Evolutionary conservation across 2,329 filamentous ascomycete species (phyloP), one percentile per base, ranked within the genome.

Genomic region (Penicillium paneum): DNA sequence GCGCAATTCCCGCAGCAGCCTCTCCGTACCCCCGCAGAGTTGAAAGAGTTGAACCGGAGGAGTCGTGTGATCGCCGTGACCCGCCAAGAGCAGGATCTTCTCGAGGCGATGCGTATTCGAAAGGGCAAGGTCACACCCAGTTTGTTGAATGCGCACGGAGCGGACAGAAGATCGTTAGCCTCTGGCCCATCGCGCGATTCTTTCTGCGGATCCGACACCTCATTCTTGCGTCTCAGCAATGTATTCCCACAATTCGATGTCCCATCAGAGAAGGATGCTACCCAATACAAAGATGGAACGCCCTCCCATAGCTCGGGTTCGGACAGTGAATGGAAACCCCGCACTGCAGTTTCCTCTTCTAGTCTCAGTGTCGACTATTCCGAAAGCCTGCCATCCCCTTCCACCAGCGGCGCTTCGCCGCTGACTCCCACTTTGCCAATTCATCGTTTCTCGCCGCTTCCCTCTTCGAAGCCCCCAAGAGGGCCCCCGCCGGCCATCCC

Each of bases 51-150:
- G 15, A 71, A 74, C 55, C 66, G 74, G 47, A 70, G 76, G 56
- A 78, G 76, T 55, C 73, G 76, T 39, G 67, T 81, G 19, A 81
- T 82, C 68, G 75, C 78, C 13, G 79, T 82, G 26, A 82, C 80
- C 0, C 71, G 77, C 51, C 79, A 81, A 63, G 80, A 82, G 65
- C 78, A 81, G 56, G 71, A 76, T 38, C 70, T 82, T 1, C 67
- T 82, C 3, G 78, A 79, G 60, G 77, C 79, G 2, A 76, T 82
- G 67, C 72, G 80, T 50, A 68, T 73, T 48, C 78, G 79, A 44
- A 72, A 77, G 58, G 77, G 78, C 46, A 74, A 71, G 36, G 75
- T 80, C 62, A 74, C 75, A 3, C 72, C 77, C 19, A 73, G 72
- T 57, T 69, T 78, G 26, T 71, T 69, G 58, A 60, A 70, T 17